Conservation (phyloP, 2,329 filamentous ascomycete species). For the Aspergillus hiratsukae region DNA sequence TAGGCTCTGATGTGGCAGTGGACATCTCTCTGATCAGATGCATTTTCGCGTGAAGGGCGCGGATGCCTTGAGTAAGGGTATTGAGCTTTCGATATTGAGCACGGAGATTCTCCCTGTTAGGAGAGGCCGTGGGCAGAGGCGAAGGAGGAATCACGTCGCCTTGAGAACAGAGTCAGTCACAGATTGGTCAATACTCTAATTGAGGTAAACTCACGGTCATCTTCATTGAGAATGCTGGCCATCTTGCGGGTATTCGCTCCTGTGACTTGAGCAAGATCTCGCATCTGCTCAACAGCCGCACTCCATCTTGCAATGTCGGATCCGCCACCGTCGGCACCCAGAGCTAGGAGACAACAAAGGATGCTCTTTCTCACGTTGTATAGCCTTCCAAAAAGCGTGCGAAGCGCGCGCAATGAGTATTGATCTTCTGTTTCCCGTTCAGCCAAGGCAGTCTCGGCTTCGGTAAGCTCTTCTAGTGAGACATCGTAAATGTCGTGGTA, state of each 20-base stretch:
- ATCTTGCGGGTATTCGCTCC: slow-evolving; percentile 61
- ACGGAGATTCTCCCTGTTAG: slow-evolving; percentile 77
- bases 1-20: slow-evolving; percentile 69
- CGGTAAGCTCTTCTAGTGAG: slow-evolving; percentile 65
- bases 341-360: slow-evolving; percentile 79
- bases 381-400: slow-evolving; percentile 74
- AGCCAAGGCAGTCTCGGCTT: slow-evolving; percentile 62
- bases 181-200: slow-evolving; percentile 10
- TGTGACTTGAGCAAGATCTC: slow-evolving; percentile 59
- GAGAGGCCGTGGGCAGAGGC: slow-evolving; percentile 62
- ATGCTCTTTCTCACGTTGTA: slow-evolving; percentile 78
- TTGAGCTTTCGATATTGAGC: slow-evolving; percentile 84
- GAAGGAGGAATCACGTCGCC: slow-evolving; percentile 46
- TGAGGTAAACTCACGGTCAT: slow-evolving; percentile 61
- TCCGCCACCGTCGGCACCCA: slow-evolving; percentile 75
- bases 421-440: slow-evolving; percentile 68
- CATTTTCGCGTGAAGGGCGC: slow-evolving; percentile 89
- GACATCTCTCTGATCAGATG: slow-evolving; percentile 88
- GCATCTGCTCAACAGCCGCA: slow-evolving; percentile 70
- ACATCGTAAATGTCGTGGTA: slow-evolving; percentile 89
- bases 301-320: slow-evolving; percentile 76
- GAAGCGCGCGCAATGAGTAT: slow-evolving; percentile 74
- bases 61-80: slow-evolving; percentile 82
- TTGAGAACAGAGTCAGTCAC: slow-evolving; percentile 5
- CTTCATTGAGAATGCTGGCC: slow-evolving; percentile 67